Conservation (phyloP, 371 early-diverging fungal genomes). For the Lichtheimia corymbifera region DNA sequence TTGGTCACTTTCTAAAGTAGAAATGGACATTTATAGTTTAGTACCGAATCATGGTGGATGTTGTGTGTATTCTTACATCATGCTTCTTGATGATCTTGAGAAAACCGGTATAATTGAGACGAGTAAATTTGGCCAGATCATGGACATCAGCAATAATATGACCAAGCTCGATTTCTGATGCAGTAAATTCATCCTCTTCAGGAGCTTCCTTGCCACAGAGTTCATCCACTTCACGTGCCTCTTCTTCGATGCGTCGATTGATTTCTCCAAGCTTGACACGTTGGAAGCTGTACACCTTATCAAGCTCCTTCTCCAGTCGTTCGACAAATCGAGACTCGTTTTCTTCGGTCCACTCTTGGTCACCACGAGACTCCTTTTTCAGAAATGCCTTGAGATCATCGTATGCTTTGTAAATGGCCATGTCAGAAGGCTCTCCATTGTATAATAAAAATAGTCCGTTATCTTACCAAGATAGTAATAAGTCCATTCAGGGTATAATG, state of each 20-base stretch:
- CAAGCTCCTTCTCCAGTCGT: constrained; percentile 86
- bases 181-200: constrained; percentile 62
- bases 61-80: constrained; percentile 65
- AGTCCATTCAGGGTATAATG: constrained; percentile 83
- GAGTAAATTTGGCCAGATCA: constrained; percentile 92
- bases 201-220: constrained; percentile 69
- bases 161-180: constrained; percentile 81
- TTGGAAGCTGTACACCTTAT: constrained; percentile 91
- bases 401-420: constrained; percentile 48
- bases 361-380: constrained; percentile 53
- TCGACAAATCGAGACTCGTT: constrained; percentile 89
- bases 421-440: background rate
- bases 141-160: constrained; percentile 89
- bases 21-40: background rate
- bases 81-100: constrained; percentile 98
- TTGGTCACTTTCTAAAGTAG: constrained; percentile 77
- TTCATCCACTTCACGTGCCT: constrained; percentile 57
- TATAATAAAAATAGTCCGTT: background rate
- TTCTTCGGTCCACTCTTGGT: constrained; percentile 62
- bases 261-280: constrained; percentile 90
- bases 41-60: background rate
- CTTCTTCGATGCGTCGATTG: constrained; percentile 77
- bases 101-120: constrained; percentile 97
- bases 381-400: constrained; percentile 81
- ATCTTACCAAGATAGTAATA: constrained; percentile 48